Conservation (phyloP, 345 rosid species). For the thale cress (Arabidopsis thaliana) region DNA sequence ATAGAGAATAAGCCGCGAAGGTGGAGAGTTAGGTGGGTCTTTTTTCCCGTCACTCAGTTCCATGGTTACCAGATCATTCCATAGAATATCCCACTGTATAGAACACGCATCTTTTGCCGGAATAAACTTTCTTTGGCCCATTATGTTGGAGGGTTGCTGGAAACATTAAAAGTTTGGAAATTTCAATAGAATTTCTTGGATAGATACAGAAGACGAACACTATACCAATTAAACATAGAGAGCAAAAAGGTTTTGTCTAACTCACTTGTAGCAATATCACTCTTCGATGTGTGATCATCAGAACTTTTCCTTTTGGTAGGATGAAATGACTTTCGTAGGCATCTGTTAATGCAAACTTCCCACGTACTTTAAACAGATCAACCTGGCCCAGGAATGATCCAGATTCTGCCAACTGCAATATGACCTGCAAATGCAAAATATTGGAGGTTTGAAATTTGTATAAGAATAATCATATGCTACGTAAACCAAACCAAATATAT, state of each 20-base stretch:
- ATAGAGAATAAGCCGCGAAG: constrained; percentile 71
- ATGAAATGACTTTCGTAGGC: constrained; percentile 95
- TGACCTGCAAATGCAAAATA: constrained; percentile 63
- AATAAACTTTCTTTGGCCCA: constrained; percentile 85
- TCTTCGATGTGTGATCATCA: constrained; percentile 83
- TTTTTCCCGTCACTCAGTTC: constrained; percentile 85
- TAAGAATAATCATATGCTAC: background rate
- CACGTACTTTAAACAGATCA: constrained; percentile 97
- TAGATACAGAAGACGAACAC: constrained; percentile 8
- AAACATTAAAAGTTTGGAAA: constrained; percentile 16
- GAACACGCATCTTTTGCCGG: constrained; percentile 95
- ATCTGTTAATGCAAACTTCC: constrained; percentile 95
- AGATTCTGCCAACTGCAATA: constrained; percentile 94
- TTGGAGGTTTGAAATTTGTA: background rate
- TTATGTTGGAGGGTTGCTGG: constrained; percentile 88
- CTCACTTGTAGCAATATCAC: constrained; percentile 85
- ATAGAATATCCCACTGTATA: constrained; percentile 83
- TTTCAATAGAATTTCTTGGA: constrained; percentile 30
- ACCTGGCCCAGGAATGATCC: constrained; percentile 94
- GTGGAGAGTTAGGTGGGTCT: constrained; percentile 72
- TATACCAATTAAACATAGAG: background rate
- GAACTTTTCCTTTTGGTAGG: constrained; percentile 78
- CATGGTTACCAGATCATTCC: constrained; percentile 84
- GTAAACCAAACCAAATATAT: constrained; percentile 14
- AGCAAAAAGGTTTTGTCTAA: constrained; percentile 18